Conservation (phyloP, 1,284 basidiomycete genomes). For the Anthracocystis walkeri region DNA sequence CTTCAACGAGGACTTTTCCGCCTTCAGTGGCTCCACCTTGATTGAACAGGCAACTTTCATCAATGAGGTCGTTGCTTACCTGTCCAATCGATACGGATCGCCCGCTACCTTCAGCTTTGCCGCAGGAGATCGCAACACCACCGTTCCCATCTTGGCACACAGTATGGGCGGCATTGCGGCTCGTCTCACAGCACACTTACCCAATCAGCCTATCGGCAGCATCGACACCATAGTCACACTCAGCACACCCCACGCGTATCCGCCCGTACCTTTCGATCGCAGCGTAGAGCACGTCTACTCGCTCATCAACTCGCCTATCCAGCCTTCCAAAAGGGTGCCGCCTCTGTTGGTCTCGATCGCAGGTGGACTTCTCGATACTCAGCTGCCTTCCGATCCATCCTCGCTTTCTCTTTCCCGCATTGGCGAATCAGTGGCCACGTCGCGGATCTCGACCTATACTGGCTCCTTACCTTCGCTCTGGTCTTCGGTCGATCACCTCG, state of each 20-base stretch:
- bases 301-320: constrained; percentile 63
- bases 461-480: constrained; percentile 87
- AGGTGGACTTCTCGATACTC: constrained; percentile 90
- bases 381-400: constrained; percentile 92
- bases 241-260: constrained; percentile 89
- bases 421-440: constrained; percentile 59
- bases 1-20: constrained; percentile 96
- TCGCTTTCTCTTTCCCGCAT: constrained; percentile 73
- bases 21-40: constrained; percentile 90
- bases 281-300: constrained; percentile 81
- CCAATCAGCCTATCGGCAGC: constrained; percentile 67
- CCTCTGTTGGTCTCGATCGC: constrained; percentile 84
- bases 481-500: constrained; percentile 94
- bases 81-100: constrained; percentile 80
- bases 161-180: constrained; percentile 99
- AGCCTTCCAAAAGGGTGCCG: constrained; percentile 8
- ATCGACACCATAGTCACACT: constrained; percentile 89
- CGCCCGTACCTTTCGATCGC: constrained; percentile 87
- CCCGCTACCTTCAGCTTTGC: constrained; percentile 57
- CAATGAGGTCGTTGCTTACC: constrained; percentile 78
- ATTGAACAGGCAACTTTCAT: constrained; percentile 85
- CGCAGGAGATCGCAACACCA: constrained; percentile 51
- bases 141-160: constrained; percentile 85
- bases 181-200: constrained; percentile 76
- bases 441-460: constrained; percentile 75